Percentiles rank a stretch among this genome's conserved stretches.
Conservation (phyloP, 2,329 filamentous ascomycete genomes). For the Venturia carpophila region DNA sequence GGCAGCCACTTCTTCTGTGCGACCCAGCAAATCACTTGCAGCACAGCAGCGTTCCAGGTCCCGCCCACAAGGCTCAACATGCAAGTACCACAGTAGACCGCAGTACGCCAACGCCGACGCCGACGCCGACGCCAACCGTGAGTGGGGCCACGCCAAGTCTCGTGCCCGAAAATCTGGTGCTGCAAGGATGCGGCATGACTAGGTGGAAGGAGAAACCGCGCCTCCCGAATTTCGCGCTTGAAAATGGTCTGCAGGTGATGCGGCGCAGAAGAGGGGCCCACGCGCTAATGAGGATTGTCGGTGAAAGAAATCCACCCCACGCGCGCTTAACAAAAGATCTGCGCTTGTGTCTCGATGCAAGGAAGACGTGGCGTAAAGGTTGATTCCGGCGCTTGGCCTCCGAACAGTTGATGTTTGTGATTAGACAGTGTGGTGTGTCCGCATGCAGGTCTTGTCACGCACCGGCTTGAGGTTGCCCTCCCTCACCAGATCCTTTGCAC, state of each 20-base stretch:
- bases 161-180: background rate
- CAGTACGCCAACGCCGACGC: background rate
- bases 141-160: background rate
- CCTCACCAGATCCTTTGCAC: no score
- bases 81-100: no score
- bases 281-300: background rate
- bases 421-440: no score
- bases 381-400: background rate
- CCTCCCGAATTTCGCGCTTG: background rate
- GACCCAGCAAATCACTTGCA: background rate
- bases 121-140: background rate
- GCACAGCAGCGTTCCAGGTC: background rate
- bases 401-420: background rate
- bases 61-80: background rate
- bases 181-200: conserved; percentile 9
- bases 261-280: background rate
- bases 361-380: background rate
- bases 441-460: no score
- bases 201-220: conserved; percentile 1
- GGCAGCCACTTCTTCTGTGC: background rate
- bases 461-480: no score
- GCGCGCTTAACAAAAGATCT: background rate
- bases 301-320: conserved; percentile 3
- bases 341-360: background rate
- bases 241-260: conserved; percentile 1